Evolutionary conservation across 2,329 filamentous ascomycete genomes (phyloP).

Genomic region (Penicillium sp.): DNA sequence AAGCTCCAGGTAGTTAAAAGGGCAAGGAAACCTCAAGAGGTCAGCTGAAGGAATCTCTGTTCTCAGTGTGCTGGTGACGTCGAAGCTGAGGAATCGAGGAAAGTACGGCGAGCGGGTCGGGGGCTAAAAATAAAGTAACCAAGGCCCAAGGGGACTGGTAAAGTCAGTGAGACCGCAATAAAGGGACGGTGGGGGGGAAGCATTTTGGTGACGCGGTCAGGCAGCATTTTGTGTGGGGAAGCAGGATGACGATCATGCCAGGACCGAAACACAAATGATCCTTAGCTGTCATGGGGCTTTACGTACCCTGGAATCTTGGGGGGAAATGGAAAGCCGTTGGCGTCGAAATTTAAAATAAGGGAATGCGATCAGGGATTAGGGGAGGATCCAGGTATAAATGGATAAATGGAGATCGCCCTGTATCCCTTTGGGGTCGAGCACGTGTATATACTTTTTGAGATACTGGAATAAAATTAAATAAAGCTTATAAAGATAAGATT

Average conservation of each 20-base stretch:
- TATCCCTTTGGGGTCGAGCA: slow-evolving; percentile 11
- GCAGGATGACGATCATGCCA: slow-evolving; percentile 24
- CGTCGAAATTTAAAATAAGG: neutral
- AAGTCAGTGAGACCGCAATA: slow-evolving; percentile 18
- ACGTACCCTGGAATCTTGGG: slow-evolving; percentile 17
- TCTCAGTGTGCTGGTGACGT: slow-evolving; percentile 12
- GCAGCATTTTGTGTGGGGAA: slow-evolving; percentile 5
- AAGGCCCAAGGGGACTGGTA: neutral
- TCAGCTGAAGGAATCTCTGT: neutral
- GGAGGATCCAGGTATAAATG: slow-evolving; percentile 5
- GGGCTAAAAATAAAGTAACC: slow-evolving; percentile 9
- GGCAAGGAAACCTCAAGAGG: neutral
- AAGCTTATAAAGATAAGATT: too few relatives aligned
- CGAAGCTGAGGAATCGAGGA: slow-evolving; percentile 11
- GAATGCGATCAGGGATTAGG: slow-evolving; percentile 2
- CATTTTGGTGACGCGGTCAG: slow-evolving; percentile 23
- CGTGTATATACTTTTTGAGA: neutral
- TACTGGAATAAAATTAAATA: too few relatives aligned
- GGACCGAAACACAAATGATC: slow-evolving; percentile 8
- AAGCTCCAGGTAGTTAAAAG: too few relatives aligned
- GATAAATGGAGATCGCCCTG: slow-evolving; percentile 2
- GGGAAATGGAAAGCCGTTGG: neutral
- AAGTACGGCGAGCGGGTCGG: slow-evolving; percentile 6
- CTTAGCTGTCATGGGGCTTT: slow-evolving; percentile 9
- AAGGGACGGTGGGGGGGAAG: slow-evolving; percentile 8